These are phyloP conservation scores for Trichomonascaceae sp. DNA, from an alignment of 1,139 yeast genomes.

Conservation along the genomic window DNA sequence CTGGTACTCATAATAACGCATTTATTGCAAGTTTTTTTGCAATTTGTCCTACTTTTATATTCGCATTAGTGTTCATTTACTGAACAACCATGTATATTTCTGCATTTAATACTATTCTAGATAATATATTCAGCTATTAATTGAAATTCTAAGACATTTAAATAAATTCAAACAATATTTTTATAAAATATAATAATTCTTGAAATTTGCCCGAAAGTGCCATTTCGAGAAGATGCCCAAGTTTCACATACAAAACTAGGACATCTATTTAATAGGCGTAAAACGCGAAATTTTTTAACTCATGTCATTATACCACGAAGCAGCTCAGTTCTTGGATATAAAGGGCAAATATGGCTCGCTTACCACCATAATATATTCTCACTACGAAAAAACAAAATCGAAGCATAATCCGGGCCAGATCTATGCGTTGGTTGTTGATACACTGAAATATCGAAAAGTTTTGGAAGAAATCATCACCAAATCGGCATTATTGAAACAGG, in stretches of 20 bases:
- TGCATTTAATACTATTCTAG: slow-evolving; percentile 2
- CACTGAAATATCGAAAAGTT: slow-evolving; percentile 62
- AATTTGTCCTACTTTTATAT: background rate
- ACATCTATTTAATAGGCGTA: background rate
- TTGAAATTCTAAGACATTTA: background rate
- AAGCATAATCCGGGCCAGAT: slow-evolving; percentile 71
- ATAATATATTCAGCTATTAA: background rate
- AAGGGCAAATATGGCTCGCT: slow-evolving; percentile 51
- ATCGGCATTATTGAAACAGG: slow-evolving; percentile 50
- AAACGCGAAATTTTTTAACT: background rate
- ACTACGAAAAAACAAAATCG: slow-evolving; percentile 34
- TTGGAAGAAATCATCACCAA: slow-evolving; percentile 57
- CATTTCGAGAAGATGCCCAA: background rate
- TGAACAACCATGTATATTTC: slow-evolving; percentile 1
- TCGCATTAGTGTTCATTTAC: slow-evolving; percentile 3
- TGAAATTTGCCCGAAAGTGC: background rate
- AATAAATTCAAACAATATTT: background rate
- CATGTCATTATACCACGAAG: slow-evolving; percentile 35
- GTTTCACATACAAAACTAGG: background rate
- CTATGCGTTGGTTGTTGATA: slow-evolving; percentile 74
- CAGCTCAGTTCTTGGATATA: slow-evolving; percentile 34
- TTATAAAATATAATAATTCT: too few relatives aligned
- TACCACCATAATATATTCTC: slow-evolving; percentile 61
- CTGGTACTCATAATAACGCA: slow-evolving; percentile 3
- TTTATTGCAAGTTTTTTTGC: background rate